Conservation (phyloP, 768 basidiomycete genomes). For the Trametes meyenii region DNA sequence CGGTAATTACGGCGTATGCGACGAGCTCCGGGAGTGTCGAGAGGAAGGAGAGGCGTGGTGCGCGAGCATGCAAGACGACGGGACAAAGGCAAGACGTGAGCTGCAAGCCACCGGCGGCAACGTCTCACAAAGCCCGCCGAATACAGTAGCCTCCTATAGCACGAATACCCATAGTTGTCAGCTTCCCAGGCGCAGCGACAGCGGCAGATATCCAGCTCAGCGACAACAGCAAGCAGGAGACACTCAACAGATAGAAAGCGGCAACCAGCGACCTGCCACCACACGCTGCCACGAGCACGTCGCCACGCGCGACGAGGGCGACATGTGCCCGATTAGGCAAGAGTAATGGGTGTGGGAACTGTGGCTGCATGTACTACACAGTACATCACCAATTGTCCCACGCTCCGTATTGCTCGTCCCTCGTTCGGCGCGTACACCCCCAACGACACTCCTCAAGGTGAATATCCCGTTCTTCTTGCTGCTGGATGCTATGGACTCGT, state of each 20-base stretch:
- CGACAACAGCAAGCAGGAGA: neutral
- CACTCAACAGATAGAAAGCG: neutral
- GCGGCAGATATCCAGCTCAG: neutral
- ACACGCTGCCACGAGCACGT: slow-evolving; percentile 1
- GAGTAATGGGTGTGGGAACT: slow-evolving; percentile 36
- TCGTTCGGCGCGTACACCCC: slow-evolving; percentile 32
- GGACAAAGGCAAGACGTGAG: slow-evolving; percentile 9
- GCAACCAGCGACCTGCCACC: neutral
- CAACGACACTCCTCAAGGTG: slow-evolving; percentile 43
- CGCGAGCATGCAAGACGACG: slow-evolving; percentile 18
- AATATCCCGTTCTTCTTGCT: slow-evolving; percentile 28
- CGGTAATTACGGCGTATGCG: slow-evolving; percentile 1
- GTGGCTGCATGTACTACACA: slow-evolving; percentile 49
- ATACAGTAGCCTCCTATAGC: slow-evolving; percentile 3
- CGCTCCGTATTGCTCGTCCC: slow-evolving; percentile 27
- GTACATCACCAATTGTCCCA: slow-evolving; percentile 38
- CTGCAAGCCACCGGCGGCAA: slow-evolving; percentile 16
- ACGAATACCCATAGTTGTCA: slow-evolving; percentile 5
- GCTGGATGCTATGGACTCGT: slow-evolving; percentile 7
- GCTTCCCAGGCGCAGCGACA: slow-evolving; percentile 3
- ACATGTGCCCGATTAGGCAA: slow-evolving; percentile 8
- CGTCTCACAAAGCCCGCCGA: slow-evolving; percentile 20
- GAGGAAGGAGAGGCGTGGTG: neutral
- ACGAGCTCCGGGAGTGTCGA: slow-evolving; percentile 3
- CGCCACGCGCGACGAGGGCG: slow-evolving; percentile 21